Evolutionary conservation across 352 stramenopile genomes (phyloP).

Genomic region (Globisporangium middletonii): DNA sequence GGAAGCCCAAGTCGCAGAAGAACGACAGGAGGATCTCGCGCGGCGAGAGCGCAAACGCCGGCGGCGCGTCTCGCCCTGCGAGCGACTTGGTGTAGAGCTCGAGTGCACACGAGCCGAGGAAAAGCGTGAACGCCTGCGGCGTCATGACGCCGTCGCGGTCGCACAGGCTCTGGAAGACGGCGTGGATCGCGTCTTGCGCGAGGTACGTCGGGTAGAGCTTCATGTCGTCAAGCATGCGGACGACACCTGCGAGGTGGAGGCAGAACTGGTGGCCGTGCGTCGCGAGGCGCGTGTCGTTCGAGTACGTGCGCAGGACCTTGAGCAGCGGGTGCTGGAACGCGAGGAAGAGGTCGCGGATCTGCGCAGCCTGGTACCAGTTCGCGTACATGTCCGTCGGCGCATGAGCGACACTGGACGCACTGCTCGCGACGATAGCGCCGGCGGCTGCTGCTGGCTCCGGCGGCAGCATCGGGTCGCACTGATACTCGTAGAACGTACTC

Average conservation of each 20-base stretch:
- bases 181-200: conserved; percentile 38
- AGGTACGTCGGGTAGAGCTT: conserved; percentile 51
- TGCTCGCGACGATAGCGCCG: not conserved
- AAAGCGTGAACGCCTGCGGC: conserved; percentile 39
- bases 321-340: conserved; percentile 45
- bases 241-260: conserved; percentile 26
- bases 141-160: conserved; percentile 31
- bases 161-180: conserved; percentile 36
- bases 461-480: conserved; percentile 54
- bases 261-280: conserved; percentile 44
- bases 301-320: conserved; percentile 50
- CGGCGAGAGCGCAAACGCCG: conserved; percentile 37
- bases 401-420: not conserved
- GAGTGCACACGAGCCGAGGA: conserved; percentile 57
- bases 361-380: conserved; percentile 45
- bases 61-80: not conserved
- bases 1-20: conserved; percentile 54
- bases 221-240: conserved; percentile 55
- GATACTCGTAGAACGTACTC: conserved; percentile 53
- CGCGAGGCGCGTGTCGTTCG: conserved; percentile 31
- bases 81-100: conserved; percentile 41
- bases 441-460: conserved; percentile 13
- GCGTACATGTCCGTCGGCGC: conserved; percentile 19
- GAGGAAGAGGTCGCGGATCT: conserved; percentile 60
- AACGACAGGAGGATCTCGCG: conserved; percentile 65